Evolutionary conservation across 2,329 filamentous ascomycete species (phyloP), one percentile per base, ranked within the genome.

Genomic region (Didymella sp.): DNA sequence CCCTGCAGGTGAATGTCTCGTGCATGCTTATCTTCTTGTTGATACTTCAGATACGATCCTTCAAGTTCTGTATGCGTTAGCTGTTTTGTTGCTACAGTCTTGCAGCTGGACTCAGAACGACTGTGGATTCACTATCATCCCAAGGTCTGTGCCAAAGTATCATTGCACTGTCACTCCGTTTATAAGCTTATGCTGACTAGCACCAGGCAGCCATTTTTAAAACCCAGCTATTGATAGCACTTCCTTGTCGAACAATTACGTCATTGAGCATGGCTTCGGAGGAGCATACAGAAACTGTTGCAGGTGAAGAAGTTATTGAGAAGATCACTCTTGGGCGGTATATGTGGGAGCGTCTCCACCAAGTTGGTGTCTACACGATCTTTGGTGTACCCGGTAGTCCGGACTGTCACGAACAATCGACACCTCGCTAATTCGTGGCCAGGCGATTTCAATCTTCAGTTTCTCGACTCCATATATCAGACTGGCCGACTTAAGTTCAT

Each of bases 391-490:
- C 79, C 1, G 79, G 50, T 41, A 41, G 9, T n/a, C 25, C 12
- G 38, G 6, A 25, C 4, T 12, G 13, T 25, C 6, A 13, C 6
- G 21, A n/a, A 25, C 4, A 41, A 2, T 2, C 12, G 38, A n/a
- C n/a, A 4, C 12, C 5, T 9, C 13, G 17, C 38, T 41, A 25
- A 41, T 2, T 24, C 38, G n/a, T 7, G 13, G n/a, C 17, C 38
- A 41, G 38, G 38, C 7, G 50, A 52, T 35, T 52, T 52, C 50
- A 45, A 52, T 15, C 49, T 51, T 9, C 75, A 79, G 19, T 73
- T 80, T 21, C 76, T 81, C 2, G 79, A 81, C 46, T 70, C 76
- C 51, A 73, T 81, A 42, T 78, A 75, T 59, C 63, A 76, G 6
- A 74, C 77, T 9, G 50, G 72, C 21, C 76, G 76, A 2, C 64